Percentiles rank a stretch among this genome's conserved stretches.
These are phyloP conservation scores for Malania oleifera DNA, from an alignment of 164 flowering plant species.

Conservation along the genomic window DNA sequence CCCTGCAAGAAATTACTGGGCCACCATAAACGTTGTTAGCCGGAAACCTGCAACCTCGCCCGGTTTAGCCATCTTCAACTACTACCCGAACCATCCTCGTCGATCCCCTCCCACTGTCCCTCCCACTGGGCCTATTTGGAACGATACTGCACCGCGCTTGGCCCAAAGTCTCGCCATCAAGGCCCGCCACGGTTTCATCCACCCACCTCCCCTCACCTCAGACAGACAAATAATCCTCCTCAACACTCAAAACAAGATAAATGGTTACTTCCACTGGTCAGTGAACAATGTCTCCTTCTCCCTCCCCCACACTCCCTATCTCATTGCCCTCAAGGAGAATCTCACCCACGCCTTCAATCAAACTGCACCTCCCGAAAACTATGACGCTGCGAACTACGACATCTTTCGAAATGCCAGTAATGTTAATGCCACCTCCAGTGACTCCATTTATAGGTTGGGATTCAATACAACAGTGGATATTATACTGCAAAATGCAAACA, in stretches of 20 bases:
- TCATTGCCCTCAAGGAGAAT: slow-evolving; percentile 49
- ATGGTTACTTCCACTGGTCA: slow-evolving; percentile 51
- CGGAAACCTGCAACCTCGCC: slow-evolving; percentile 42
- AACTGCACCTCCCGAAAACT: slow-evolving; percentile 49
- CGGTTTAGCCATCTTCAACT: slow-evolving; percentile 59
- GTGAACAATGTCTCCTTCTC: slow-evolving; percentile 69
- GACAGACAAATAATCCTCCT: slow-evolving; percentile 56
- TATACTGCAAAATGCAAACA: slow-evolving; percentile 65
- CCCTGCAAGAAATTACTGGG: slow-evolving; percentile 74
- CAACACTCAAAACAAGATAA: slow-evolving; percentile 65
- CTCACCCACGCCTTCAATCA: slow-evolving; percentile 34
- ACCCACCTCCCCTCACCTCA: slow-evolving; percentile 44
- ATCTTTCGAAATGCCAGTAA: slow-evolving; percentile 31
- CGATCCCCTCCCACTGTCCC: slow-evolving; percentile 43
- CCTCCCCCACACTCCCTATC: slow-evolving; percentile 72
- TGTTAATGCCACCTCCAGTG: slow-evolving; percentile 40
- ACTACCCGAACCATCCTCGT: slow-evolving; percentile 71
- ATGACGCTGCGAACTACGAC: slow-evolving; percentile 40
- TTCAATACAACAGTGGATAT: slow-evolving; percentile 64
- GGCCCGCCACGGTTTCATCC: slow-evolving; percentile 40
- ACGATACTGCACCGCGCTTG: slow-evolving; percentile 29
- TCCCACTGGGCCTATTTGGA: slow-evolving; percentile 56
- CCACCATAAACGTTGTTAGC: slow-evolving; percentile 39
- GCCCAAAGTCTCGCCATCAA: slow-evolving; percentile 46
- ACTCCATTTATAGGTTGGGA: slow-evolving; percentile 37